Evolutionary conservation across 2,329 filamentous ascomycete genomes (phyloP), one percentile per base, ranked within the genome.

Genomic region (Trichoderma koningiopsis): DNA sequence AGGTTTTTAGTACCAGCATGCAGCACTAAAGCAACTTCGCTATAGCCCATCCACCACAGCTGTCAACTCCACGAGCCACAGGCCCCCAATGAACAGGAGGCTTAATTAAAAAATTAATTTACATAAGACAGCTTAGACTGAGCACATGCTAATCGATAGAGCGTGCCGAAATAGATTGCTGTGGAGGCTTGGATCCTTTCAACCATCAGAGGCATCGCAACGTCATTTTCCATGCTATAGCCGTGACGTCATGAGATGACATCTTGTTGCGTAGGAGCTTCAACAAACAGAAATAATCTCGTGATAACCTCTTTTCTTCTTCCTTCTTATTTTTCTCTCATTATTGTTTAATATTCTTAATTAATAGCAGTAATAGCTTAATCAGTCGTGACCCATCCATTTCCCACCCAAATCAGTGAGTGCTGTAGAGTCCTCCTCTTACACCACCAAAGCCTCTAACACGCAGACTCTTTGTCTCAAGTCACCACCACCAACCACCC

Each of bases 181-280:
- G 52, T 62, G 59, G 59, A 52, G 61, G 61, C 47, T 55, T 49
- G 10, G 31, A n/a, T 24, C 33, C 33, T 55, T n/a, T 14, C 19
- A 8, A 8, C 3, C 27, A 24, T 8, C n/a, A 0, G 55, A 43
- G 27, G 22, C 6, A 64, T 64, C 16, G 24, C 55, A 40, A 64
- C 61, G 61, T 66, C 63, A 66, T 66, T 49, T 35, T 24, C 24
- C 5, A n/a, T 40, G 33, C 24, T 52, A 19, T 49, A 40, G 19
- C 19, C 14, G 37, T 66, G 63, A 66, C 63, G 63, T 66, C 63
- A 66, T 33, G 55, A 58, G 13, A 57, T 66, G 53, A 55, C 52
- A 19, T 57, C 22, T 55, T 24, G 33, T 7, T 49, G n/a, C 47
- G 47, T 24, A 24, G 27, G 27, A 24, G 5, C 24, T 1, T 24